Base-by-base conservation (phyloP, 805 yeast genomes). In the Nematodospora valgi region DNA sequence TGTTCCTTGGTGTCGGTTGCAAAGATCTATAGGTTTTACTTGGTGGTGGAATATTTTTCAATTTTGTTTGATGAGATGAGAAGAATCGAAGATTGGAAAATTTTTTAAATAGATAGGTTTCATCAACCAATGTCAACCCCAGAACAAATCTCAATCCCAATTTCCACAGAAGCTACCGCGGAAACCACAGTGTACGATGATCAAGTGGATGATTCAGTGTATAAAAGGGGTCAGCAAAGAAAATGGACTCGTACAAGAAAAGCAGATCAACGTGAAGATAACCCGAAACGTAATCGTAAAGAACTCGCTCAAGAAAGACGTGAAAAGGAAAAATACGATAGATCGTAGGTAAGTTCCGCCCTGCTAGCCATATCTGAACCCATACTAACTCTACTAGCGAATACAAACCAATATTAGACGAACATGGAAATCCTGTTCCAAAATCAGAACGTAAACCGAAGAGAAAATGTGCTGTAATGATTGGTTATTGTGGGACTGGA, bases 401-500 rank as follows among this genome's bases (percentile, higher is more conserved):
- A 21, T 64, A 54, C 47, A 52, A 50, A 9, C 62, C 77, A 51
- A 43, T 66, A 51, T 47, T 78, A 56, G 88, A 82, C 54, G 83
- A 66, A 12, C 59, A 77, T 19, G 91, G 89, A 9, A 70, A 76
- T 22, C 80, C 81, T 2, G 56, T 78, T 26, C 77, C 71, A 26
- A 70, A 67, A 38, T 55, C 64, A 10, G 85, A 78, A 44, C 72
- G 88, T 58, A 76, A 72, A 44, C 96, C 98, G 15, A 89, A 89
- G 70, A 76, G 78, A 49, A 89, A 89, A 54, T 96, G 87, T 15
- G 97, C 96, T 0, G 78, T 84, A 50, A 71, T 86, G 78, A 70
- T 89, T 45, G 97, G 98, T 4, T 89, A 89, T 64, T 89, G 96
- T 56, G 98, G 98, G 27, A 81, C 96, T 1, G 97, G 97, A 0